Evolutionary conservation across 257 asterid genomes (phyloP).

Genomic region (Scutellaria barbata): DNA sequence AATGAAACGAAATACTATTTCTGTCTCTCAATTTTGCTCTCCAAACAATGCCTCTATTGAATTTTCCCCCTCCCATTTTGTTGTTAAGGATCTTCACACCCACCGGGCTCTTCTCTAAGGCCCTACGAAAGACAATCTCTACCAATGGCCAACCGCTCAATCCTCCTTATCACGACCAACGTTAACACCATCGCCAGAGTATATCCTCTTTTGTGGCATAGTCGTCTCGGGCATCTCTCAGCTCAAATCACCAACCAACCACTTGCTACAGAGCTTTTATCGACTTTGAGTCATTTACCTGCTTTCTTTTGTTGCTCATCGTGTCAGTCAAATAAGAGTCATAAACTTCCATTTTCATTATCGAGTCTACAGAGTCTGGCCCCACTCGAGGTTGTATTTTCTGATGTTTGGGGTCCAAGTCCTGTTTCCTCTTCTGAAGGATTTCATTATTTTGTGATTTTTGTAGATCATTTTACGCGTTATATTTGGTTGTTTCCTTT

Average conservation of each 20-base stretch:
- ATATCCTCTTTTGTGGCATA: not conserved
- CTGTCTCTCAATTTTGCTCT: no score
- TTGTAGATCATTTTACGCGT: not conserved
- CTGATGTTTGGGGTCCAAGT: not conserved
- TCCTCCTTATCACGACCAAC: not conserved
- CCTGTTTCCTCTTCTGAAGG: not conserved
- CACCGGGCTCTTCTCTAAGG: not conserved
- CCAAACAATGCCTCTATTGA: not conserved
- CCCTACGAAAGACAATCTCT: not conserved
- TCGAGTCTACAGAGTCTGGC: not conserved
- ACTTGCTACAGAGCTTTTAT: not conserved
- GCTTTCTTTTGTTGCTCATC: not conserved
- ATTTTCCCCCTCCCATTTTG: not conserved
- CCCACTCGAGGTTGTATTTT: not conserved
- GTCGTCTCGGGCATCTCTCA: not conserved
- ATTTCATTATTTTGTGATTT: not conserved
- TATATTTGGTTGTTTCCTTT: not conserved
- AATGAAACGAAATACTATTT: no score
- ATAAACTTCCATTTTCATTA: not conserved
- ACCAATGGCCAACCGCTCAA: not conserved
- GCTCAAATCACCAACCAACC: not conserved
- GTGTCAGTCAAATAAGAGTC: not conserved
- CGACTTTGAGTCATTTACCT: no score
- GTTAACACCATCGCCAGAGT: not conserved
- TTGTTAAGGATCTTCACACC: not conserved